phyloP scores from a whole-genome alignment of 306 rosid genomes.

The Bauhinia variegata region DNA sequence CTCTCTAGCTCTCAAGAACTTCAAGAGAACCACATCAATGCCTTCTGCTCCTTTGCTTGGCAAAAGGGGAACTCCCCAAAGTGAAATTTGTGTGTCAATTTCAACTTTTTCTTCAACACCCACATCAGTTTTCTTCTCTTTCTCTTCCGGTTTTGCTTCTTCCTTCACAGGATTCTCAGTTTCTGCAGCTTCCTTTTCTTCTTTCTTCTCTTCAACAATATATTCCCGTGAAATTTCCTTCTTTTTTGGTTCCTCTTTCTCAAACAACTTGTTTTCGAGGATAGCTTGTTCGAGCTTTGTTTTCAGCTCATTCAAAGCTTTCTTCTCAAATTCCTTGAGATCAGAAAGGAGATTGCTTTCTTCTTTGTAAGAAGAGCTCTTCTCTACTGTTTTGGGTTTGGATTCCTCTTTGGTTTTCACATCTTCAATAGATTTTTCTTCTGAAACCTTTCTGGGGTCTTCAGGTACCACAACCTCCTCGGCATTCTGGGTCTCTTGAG shows the following conservation, averaged over 20 bases:
- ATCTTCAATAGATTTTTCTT: conserved; percentile 26
- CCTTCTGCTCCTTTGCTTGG: conserved; percentile 48
- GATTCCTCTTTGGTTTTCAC: conserved; percentile 22
- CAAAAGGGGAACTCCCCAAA: conserved; percentile 54
- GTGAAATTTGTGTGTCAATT: conserved; percentile 25
- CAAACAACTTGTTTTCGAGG: conserved; percentile 31
- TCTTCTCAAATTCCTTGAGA: conserved; percentile 50
- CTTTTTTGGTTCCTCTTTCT: conserved; percentile 33
- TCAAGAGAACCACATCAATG: conserved; percentile 45
- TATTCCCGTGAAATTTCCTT: neutral
- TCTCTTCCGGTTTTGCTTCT: neutral
- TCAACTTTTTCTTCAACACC: conserved; percentile 17
- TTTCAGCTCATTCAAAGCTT: conserved; percentile 45
- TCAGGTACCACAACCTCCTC: conserved; percentile 29
- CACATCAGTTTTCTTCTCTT: conserved; percentile 1
- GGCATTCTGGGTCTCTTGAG: conserved; percentile 31
- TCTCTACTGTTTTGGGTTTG: conserved; percentile 31
- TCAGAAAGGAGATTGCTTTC: conserved; percentile 55
- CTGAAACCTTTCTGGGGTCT: neutral
- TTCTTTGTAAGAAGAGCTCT: conserved; percentile 50
- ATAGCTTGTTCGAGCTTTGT: conserved; percentile 54
- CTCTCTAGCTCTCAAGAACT: conserved; percentile 56
- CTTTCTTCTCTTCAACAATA: neutral
- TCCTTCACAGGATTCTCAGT: neutral
- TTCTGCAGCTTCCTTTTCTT: neutral